Conservation (phyloP, 495 filamentous ascomycete genomes). For the Neohortaea acidophila region DNA sequence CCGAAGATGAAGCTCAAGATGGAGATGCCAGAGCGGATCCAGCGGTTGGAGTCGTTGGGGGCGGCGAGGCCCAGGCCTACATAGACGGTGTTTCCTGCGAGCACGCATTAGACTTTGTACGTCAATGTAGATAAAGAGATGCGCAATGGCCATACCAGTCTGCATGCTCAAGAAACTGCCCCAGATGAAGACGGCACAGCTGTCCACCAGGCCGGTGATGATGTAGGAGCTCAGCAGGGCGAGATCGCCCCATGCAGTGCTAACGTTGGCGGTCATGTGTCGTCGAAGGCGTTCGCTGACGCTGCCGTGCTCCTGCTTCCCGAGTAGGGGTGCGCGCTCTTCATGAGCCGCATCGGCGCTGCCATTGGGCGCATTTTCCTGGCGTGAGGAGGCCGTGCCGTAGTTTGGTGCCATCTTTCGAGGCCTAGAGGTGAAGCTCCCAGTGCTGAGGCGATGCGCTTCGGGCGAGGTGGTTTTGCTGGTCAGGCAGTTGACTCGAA, state of each 20-base stretch:
- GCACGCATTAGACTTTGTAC: constrained; percentile 1
- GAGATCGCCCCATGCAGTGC: constrained; percentile 36
- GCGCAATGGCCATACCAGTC: constrained; percentile 35
- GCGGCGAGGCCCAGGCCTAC: constrained; percentile 49
- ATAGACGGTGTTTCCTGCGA: constrained; percentile 54
- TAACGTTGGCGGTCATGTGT: constrained; percentile 35
- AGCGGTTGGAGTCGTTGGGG: constrained; percentile 38
- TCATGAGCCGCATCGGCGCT: neutral
- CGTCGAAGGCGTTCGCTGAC: constrained; percentile 7
- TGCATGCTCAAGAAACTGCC: constrained; percentile 69
- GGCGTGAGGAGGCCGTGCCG: constrained; percentile 5
- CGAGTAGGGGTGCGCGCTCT: constrained; percentile 17
- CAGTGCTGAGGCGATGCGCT: too few relatives aligned
- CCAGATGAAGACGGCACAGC: constrained; percentile 56
- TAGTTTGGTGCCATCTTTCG: too few relatives aligned
- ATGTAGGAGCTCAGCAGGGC: constrained; percentile 52
- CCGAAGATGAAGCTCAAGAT: constrained; percentile 53
- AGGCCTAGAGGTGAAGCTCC: too few relatives aligned
- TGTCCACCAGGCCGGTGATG: constrained; percentile 60
- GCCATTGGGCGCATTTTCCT: constrained; percentile 5
- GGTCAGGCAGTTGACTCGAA: too few relatives aligned
- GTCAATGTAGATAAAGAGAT: constrained; percentile 1
- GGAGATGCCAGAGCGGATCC: constrained; percentile 51
- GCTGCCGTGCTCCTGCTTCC: constrained; percentile 2
- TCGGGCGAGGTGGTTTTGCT: too few relatives aligned